Conservation (phyloP, 1,284 basidiomycete genomes). For the Tremellales sp. region DNA sequence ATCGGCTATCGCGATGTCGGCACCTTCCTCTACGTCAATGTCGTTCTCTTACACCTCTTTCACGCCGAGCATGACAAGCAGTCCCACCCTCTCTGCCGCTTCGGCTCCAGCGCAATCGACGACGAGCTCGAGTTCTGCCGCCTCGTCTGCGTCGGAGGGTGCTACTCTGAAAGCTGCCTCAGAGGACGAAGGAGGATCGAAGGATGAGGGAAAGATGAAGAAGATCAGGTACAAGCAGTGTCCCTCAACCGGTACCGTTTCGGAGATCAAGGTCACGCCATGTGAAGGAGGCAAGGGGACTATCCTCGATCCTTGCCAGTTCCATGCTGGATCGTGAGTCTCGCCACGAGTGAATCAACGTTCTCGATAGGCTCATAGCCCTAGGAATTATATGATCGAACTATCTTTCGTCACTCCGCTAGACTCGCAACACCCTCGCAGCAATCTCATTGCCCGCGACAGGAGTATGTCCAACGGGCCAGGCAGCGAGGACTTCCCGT, state of each 20-base stretch:
- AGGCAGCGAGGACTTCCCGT: conserved; percentile 11
- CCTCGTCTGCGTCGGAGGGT: too few relatives aligned
- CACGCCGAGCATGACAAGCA: too few relatives aligned
- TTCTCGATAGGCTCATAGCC: background rate
- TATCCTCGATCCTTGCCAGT: conserved; percentile 19
- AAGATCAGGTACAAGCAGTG: conserved; percentile 16
- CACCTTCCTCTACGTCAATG: background rate
- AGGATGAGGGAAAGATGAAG: conserved; percentile 6
- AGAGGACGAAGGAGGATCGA: too few relatives aligned
- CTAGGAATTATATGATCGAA: conserved; percentile 31
- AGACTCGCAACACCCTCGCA: conserved; percentile 12
- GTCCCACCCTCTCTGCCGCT: too few relatives aligned
- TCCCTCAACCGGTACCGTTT: conserved; percentile 13
- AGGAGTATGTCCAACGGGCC: conserved; percentile 2
- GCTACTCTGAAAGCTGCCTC: too few relatives aligned
- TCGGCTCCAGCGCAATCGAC: too few relatives aligned
- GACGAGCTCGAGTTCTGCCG: too few relatives aligned
- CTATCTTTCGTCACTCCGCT: conserved; percentile 17
- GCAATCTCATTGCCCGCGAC: conserved; percentile 20
- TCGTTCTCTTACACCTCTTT: too few relatives aligned
- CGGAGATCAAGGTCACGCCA: conserved; percentile 15
- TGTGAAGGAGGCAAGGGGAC: conserved; percentile 28
- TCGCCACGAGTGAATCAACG: background rate
- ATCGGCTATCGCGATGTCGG: background rate
- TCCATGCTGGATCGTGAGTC: conserved; percentile 23